Base-by-base conservation (phyloP, 352 stramenopile species). In the Pythium dissimile region DNA sequence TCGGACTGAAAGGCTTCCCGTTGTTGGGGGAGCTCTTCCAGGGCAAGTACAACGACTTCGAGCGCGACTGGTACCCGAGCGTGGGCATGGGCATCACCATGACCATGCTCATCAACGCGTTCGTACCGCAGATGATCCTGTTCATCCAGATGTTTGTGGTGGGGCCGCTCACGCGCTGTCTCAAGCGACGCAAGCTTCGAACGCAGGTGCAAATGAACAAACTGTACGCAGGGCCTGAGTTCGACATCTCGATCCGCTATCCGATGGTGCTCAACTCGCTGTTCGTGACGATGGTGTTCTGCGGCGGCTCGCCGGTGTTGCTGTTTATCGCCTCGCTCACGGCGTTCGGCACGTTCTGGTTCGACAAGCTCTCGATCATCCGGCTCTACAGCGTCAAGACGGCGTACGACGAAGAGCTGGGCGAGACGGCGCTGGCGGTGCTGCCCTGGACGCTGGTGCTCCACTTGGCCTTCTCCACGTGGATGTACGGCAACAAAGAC, bases 41-140 rank as follows among this genome's bases (percentile, higher is more conserved):
- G 41, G 86, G 86, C 26, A 85, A 92, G 44, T 95, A 80, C 59
- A 67, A 28, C 3, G 86, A 95, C 58, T 94, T 95, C 62, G 76
- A 92, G 53, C 84, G 84, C 37, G 74, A 88, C 6, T 95, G 86
- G 86, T 95, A 94, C 64, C 80, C 82, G 12, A 90, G 70, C 6
- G 86, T 95, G n/a, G 86, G 86, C 31, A 89, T 92, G 66, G 84
- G 80, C 30, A 84, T 95, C 58, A 89, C 86, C 0, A 88, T 82
- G 68, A 92, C 84, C 6, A 95, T 95, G 86, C 60, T 92, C 39
- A 80, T 94, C 60, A 95, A 95, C 62, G 77, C 83, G 0, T 64
- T 92, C 26, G 62, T 82, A 20, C 83, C 84, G 1, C 84, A 93
- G n/a, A 20, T 71, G 3, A 48, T 80, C 16, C 62, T 90, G 9